Evolutionary conservation across 306 rosid species (phyloP).

Genomic region (Elaeagnus macrophylla): DNA sequence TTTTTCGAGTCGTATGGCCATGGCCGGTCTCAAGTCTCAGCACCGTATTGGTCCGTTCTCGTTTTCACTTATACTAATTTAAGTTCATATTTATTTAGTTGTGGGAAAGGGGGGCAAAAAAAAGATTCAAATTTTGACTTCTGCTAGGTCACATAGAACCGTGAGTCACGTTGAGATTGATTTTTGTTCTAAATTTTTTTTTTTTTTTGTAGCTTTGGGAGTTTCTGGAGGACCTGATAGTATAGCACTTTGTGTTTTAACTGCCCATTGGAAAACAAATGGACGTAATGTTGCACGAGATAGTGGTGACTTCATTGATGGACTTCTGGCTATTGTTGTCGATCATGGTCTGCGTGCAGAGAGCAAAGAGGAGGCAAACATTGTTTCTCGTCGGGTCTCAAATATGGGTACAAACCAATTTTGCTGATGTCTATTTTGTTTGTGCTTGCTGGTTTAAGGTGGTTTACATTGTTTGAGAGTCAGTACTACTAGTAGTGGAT

Average conservation of each 20-base stretch:
- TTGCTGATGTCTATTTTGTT: conserved; percentile 5
- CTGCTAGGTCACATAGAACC: neutral
- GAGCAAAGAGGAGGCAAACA: conserved; percentile 71
- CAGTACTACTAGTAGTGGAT: conserved; percentile 7
- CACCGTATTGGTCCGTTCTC: conserved; percentile 52
- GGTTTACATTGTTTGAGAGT: conserved; percentile 10
- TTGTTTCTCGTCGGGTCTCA: conserved; percentile 52
- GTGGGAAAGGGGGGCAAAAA: neutral
- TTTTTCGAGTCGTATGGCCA: conserved; percentile 72
- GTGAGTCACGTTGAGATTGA: neutral
- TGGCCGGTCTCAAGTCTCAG: conserved; percentile 86
- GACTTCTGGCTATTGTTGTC: conserved; percentile 66
- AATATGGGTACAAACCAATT: conserved; percentile 47
- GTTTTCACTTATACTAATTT: neutral
- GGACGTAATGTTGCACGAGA: conserved; percentile 34
- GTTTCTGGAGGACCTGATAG: conserved; percentile 99
- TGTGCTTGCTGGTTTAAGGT: neutral
- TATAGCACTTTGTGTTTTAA: conserved; percentile 68
- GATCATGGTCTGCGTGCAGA: conserved; percentile 91
- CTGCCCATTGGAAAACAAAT: conserved; percentile 63
- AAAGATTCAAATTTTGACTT: no score
- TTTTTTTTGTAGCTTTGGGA: conserved; percentile 57
- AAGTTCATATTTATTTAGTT: neutral
- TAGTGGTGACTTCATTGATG: conserved; percentile 44
- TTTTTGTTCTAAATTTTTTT: conserved; percentile 11